Conservation (phyloP, 495 filamentous ascomycete genomes). For the Trichoderma gamsii region DNA sequence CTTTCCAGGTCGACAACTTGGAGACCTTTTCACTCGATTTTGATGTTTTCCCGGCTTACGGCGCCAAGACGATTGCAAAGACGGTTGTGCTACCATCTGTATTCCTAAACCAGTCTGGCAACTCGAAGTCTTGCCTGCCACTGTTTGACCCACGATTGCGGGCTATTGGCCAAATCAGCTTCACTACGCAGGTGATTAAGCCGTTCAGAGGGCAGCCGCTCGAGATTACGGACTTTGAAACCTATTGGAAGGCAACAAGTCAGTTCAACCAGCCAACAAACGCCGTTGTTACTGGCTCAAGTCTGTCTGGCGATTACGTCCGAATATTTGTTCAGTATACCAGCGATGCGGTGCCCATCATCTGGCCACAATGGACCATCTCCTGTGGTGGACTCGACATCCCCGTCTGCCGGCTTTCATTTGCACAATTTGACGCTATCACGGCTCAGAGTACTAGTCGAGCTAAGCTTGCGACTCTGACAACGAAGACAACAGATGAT, state of each 20-base stretch:
- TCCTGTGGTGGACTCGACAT: slow-evolving; percentile 72
- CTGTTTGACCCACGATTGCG: slow-evolving; percentile 88
- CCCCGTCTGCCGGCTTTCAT: slow-evolving; percentile 68
- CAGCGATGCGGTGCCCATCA: slow-evolving; percentile 74
- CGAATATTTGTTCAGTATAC: slow-evolving; percentile 88
- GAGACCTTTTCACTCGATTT: slow-evolving; percentile 93
- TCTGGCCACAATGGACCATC: slow-evolving; percentile 79
- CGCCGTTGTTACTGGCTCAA: slow-evolving; percentile 89
- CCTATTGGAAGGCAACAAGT: slow-evolving; percentile 98
- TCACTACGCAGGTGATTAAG: slow-evolving; percentile 93
- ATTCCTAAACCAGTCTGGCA: slow-evolving; percentile 66
- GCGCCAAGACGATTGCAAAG: slow-evolving; percentile 93
- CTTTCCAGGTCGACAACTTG: slow-evolving; percentile 91
- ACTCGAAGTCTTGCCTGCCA: slow-evolving; percentile 74
- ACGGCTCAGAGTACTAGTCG: slow-evolving; percentile 46
- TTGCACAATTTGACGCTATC: slow-evolving; percentile 64
- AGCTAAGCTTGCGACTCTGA: slow-evolving; percentile 41
- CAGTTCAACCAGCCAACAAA: slow-evolving; percentile 76
- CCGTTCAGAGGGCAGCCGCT: slow-evolving; percentile 90
- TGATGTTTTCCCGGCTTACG: slow-evolving; percentile 95
- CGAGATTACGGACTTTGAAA: slow-evolving; percentile 96
- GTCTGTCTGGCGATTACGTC: slow-evolving; percentile 87
- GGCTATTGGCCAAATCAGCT: slow-evolving; percentile 89
- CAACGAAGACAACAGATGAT: slow-evolving; percentile 41
- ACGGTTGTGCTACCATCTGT: slow-evolving; percentile 82